Evolutionary conservation across 176 grass and related monocot genomes (phyloP).

Genomic region (Oryza meyeriana): DNA sequence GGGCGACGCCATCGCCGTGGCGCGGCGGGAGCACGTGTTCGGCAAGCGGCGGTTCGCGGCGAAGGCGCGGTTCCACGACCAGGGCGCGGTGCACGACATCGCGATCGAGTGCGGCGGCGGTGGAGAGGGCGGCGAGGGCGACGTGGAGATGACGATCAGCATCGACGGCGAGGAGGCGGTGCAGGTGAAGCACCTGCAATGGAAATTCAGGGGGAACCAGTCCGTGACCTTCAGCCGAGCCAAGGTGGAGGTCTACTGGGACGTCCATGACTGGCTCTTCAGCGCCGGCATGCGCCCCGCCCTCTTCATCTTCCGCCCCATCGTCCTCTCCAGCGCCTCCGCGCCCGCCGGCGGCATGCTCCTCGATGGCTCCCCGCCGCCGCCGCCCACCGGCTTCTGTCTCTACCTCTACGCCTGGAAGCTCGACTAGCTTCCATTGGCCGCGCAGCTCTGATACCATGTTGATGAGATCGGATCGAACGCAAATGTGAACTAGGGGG

Average conservation of each 20-base stretch:
- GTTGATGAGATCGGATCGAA: not conserved
- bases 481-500: constrained; percentile 8
- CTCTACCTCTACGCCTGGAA: constrained; percentile 90
- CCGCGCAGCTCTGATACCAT: not conserved
- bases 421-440: constrained; percentile 32
- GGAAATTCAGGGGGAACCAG: constrained; percentile 89
- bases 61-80: constrained; percentile 66
- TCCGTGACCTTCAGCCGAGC: constrained; percentile 64
- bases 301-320: constrained; percentile 75
- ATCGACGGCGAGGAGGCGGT: constrained; percentile 69
- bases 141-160: constrained; percentile 66
- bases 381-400: constrained; percentile 41
- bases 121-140: constrained; percentile 28
- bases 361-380: not conserved
- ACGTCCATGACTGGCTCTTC: constrained; percentile 93
- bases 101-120: constrained; percentile 52
- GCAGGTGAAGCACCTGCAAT: constrained; percentile 86
- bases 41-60: constrained; percentile 55
- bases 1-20: constrained; percentile 44
- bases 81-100: constrained; percentile 56
- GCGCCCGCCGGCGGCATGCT: constrained; percentile 23
- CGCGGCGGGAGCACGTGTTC: constrained; percentile 70
- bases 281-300: constrained; percentile 63
- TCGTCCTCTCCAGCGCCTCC: constrained; percentile 45
- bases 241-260: constrained; percentile 87